phyloP scores from a whole-genome alignment of 2,329 filamentous ascomycete species.

The Stemphylium beticola region DNA sequence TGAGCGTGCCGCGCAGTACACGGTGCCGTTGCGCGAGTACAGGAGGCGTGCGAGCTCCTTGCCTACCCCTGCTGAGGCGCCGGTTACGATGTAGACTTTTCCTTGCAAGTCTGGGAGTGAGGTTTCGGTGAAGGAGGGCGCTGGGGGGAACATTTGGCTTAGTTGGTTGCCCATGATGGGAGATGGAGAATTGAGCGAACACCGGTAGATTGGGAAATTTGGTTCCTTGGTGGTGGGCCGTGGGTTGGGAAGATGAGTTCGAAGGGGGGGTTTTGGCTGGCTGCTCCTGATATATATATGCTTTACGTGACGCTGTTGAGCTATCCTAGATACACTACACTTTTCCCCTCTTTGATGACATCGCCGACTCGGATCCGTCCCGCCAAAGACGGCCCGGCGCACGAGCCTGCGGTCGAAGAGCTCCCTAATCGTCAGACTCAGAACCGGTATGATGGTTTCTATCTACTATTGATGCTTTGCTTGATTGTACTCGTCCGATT shows the following conservation, averaged over 20 bases:
- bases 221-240: background rate
- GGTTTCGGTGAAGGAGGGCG: constrained; percentile 23
- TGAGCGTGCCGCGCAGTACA: constrained; percentile 62
- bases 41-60: constrained; percentile 61
- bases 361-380: background rate
- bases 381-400: background rate
- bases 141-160: constrained; percentile 25
- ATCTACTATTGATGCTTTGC: too few species aligned
- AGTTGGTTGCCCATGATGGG: constrained; percentile 24
- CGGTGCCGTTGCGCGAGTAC: constrained; percentile 60
- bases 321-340: background rate
- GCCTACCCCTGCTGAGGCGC: constrained; percentile 57
- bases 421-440: background rate
- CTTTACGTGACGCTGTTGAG: background rate
- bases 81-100: constrained; percentile 61
- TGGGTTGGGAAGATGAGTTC: background rate
- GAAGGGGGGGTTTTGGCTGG: too few species aligned
- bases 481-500: background rate
- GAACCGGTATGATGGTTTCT: too few species aligned
- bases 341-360: background rate
- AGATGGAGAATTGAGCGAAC: background rate
- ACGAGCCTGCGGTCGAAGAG: background rate
- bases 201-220: background rate
- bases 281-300: background rate
- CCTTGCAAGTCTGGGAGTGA: constrained; percentile 50